These are phyloP conservation scores for Gnetum montanum DNA, from an alignment of 75 land plant species.

Conservation along the genomic window DNA sequence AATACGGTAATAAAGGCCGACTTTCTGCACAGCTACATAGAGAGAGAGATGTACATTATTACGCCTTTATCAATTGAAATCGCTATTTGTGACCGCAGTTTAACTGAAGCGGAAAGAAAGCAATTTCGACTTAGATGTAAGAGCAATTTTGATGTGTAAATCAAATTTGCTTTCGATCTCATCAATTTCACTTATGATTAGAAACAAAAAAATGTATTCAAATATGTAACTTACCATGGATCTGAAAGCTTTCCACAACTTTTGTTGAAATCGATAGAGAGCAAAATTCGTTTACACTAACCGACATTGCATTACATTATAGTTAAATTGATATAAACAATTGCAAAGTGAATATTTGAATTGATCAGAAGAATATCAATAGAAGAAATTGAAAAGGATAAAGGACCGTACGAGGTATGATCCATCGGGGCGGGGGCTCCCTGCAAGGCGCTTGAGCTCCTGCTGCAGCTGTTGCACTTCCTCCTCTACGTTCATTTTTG, in stretches of 20 bases:
- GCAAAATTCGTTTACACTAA: too few species aligned
- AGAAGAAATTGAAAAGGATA: not conserved
- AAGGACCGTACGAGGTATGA: slow-evolving; percentile 32
- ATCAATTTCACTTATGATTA: too few species aligned
- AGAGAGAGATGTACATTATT: too few species aligned
- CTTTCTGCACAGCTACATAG: not conserved
- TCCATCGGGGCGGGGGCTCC: slow-evolving; percentile 62
- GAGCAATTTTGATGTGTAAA: not conserved
- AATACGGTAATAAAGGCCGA: not conserved
- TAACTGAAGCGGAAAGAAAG: too few species aligned
- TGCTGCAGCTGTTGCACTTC: slow-evolving; percentile 74
- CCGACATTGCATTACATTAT: too few species aligned
- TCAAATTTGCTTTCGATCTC: too few species aligned
- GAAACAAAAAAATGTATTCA: too few species aligned
- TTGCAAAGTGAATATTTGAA: not conserved
- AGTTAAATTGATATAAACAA: not conserved
- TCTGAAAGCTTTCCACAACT: not conserved
- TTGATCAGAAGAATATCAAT: not conserved
- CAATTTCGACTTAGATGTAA: not conserved
- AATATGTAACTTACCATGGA: not conserved
- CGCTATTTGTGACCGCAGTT: too few species aligned
- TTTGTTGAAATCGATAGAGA: not conserved
- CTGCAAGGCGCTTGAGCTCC: slow-evolving; percentile 76
- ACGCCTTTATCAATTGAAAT: too few species aligned
- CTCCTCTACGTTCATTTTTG: slow-evolving; percentile 81